Evolutionary conservation across 2,329 filamentous ascomycete species (phyloP).

Genomic region (Epichloe gansuensis): DNA sequence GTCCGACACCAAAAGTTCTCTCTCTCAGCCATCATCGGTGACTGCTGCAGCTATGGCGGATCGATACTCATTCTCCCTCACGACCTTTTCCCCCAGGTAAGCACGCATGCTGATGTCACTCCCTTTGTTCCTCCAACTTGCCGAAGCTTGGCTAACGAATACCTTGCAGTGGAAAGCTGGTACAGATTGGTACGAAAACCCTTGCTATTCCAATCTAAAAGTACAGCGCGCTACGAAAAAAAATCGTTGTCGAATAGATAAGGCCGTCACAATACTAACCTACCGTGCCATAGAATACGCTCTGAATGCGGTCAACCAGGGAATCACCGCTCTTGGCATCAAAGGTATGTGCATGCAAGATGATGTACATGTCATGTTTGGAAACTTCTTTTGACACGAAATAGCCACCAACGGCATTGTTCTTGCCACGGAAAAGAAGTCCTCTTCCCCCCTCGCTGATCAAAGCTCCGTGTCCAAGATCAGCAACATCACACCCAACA

Average conservation of each 20-base stretch:
- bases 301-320: constrained; percentile 96
- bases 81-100: constrained; percentile 98
- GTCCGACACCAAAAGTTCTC: constrained; percentile 6
- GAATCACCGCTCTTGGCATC: constrained; percentile 94
- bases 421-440: constrained; percentile 98
- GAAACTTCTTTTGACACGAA: constrained; percentile 7
- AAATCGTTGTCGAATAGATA: no score
- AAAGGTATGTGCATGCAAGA: constrained; percentile 52
- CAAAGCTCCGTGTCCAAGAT: constrained; percentile 92
- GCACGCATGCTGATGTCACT: constrained; percentile 20
- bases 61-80: constrained; percentile 97
- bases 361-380: neutral
- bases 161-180: constrained; percentile 75
- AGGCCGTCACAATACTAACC: neutral
- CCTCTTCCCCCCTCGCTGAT: constrained; percentile 87
- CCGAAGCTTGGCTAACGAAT: constrained; percentile 30
- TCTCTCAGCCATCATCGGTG: neutral
- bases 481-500: constrained; percentile 95
- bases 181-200: constrained; percentile 65
- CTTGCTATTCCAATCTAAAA: neutral
- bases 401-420: constrained; percentile 96
- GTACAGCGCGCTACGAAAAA: neutral
- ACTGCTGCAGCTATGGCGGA: constrained; percentile 63
- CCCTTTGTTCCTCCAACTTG: constrained; percentile 4
- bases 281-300: constrained; percentile 66